Conservation (phyloP, 2,329 filamentous ascomycete species). For the Magnaporthiopsis rhizophila region DNA sequence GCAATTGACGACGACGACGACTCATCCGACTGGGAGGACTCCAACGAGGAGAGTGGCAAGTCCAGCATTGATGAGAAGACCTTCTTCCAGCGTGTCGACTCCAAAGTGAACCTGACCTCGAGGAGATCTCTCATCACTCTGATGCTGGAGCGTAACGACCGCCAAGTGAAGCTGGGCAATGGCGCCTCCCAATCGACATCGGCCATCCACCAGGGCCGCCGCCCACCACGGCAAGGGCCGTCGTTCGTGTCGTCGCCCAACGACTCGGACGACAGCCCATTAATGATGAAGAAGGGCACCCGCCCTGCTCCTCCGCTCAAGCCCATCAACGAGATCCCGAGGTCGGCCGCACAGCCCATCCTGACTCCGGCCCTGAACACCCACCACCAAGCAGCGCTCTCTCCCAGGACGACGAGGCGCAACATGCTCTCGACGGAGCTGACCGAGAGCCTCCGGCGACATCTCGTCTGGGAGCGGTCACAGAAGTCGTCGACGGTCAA, state of each 20-base stretch:
- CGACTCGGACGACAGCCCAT: constrained; percentile 53
- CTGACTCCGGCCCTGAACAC: constrained; percentile 59
- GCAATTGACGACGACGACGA: constrained; percentile 70
- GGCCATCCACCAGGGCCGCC: constrained; percentile 46
- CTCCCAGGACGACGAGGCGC: constrained; percentile 81
- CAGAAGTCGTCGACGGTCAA: constrained; percentile 88
- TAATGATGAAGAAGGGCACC: constrained; percentile 56
- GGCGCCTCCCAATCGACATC: constrained; percentile 60
- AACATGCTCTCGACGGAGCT: constrained; percentile 96
- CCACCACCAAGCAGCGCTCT: constrained; percentile 66
- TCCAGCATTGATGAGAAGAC: constrained; percentile 74
- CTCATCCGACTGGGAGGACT: constrained; percentile 54
- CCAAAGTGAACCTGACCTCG: constrained; percentile 74
- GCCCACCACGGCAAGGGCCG: constrained; percentile 16
- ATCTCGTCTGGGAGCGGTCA: constrained; percentile 90
- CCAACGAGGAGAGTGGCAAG: constrained; percentile 72
- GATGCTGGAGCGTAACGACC: constrained; percentile 72
- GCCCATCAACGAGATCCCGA: constrained; percentile 54
- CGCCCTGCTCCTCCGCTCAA: constrained; percentile 39
- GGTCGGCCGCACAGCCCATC: constrained; percentile 69
- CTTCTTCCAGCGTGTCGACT: constrained; percentile 87
- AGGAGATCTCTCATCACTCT: constrained; percentile 83
- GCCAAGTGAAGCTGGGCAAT: constrained; percentile 60
- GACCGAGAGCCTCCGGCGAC: constrained; percentile 83
- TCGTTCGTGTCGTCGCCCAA: constrained; percentile 42